Evolutionary conservation across 2,329 filamentous ascomycete species (phyloP).

Genomic region (Tolypocladium album): DNA sequence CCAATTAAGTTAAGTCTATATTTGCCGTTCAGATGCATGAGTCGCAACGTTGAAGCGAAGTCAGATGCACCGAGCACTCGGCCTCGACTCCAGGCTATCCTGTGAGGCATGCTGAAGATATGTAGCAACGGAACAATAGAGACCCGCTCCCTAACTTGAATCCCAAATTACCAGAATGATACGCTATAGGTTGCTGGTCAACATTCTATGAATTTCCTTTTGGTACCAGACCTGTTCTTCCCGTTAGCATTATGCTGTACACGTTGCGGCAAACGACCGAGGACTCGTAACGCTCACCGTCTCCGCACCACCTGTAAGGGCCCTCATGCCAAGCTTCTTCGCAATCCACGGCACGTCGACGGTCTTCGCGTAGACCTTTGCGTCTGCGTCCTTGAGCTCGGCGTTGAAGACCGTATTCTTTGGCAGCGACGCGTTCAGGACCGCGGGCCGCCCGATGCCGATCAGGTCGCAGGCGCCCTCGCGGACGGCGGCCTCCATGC

Average conservation of each 20-base stretch:
- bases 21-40: background rate
- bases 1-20: background rate
- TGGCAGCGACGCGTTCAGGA: conserved; percentile 26
- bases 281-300: conserved; percentile 2
- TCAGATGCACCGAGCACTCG: too few relatives aligned
- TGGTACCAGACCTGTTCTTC: background rate
- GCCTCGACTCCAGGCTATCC: too few relatives aligned
- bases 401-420: conserved; percentile 22
- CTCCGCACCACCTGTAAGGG: conserved; percentile 6
- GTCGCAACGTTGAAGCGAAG: too few relatives aligned
- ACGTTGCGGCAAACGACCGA: too few relatives aligned
- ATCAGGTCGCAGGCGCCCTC: conserved; percentile 29
- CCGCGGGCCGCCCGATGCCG: conserved; percentile 27
- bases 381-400: conserved; percentile 21
- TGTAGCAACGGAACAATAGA: background rate
- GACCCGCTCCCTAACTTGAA: background rate
- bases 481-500: conserved; percentile 28
- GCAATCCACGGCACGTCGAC: conserved; percentile 11
- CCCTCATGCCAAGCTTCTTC: conserved; percentile 10
- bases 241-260: background rate
- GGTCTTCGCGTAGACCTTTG: conserved; percentile 17
- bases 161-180: too few relatives aligned
- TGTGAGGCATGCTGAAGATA: too few relatives aligned
- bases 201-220: background rate
- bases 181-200: background rate